A percentile compares a stretch with the other conserved stretches of the same genome.
Conservation (phyloP, 441 rosid genomes). For the Raphanus hybrid region DNA sequence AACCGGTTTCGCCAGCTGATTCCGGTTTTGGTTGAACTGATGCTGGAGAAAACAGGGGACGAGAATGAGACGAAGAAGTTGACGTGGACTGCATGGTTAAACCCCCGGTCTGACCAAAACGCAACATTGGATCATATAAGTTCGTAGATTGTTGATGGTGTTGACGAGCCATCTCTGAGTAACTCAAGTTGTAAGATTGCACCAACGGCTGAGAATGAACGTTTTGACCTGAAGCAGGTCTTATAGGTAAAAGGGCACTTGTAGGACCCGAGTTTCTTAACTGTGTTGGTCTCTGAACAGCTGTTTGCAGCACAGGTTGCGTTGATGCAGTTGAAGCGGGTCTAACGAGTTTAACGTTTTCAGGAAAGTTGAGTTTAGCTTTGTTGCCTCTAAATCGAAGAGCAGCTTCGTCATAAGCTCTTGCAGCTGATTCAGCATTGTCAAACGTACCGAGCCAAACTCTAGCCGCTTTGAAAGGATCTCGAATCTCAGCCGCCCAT, state of each 20-base stretch:
- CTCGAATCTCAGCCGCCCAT: slow-evolving; percentile 10
- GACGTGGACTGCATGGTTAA: not conserved
- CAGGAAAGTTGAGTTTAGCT: slow-evolving; percentile 4
- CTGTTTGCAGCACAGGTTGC: not conserved
- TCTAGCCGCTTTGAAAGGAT: slow-evolving; percentile 11
- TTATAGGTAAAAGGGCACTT: not conserved
- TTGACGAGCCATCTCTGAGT: not conserved
- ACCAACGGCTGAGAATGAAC: slow-evolving; percentile 4
- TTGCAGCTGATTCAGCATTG: slow-evolving; percentile 9
- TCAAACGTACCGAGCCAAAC: slow-evolving; percentile 7
- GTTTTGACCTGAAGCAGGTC: not conserved
- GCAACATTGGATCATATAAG: not conserved
- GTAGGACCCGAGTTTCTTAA: slow-evolving; percentile 1
- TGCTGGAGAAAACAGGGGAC: not conserved
- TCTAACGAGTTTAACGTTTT: slow-evolving; percentile 4
- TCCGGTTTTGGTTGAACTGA: not conserved
- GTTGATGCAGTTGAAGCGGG: not conserved
- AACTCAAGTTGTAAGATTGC: not conserved
- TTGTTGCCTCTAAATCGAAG: slow-evolving; percentile 8
- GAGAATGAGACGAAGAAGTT: not conserved
- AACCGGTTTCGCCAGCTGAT: not conserved
- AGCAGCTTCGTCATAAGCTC: not conserved
- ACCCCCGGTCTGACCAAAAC: not conserved
- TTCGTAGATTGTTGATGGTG: not conserved
- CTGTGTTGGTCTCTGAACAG: slow-evolving; percentile 5